A percentile compares a stretch with the other conserved stretches of the same genome.
phyloP scores from a whole-genome alignment of 805 yeast genomes.

The Wickerhamiella cacticola region DNA sequence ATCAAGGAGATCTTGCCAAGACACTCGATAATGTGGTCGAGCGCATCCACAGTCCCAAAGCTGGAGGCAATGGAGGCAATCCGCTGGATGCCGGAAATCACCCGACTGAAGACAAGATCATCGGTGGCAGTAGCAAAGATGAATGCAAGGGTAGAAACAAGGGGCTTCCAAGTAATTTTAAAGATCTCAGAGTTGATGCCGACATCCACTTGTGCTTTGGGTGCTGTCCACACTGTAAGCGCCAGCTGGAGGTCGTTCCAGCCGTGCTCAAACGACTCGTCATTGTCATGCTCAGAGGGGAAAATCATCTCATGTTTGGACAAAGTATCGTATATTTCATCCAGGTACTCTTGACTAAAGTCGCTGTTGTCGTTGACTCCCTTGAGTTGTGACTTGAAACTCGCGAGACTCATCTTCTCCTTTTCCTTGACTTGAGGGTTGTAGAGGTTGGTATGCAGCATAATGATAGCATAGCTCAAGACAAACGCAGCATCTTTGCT shows the following conservation, averaged over 20 bases:
- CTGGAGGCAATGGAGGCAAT: conserved; percentile 63
- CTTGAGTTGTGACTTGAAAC: conserved; percentile 65
- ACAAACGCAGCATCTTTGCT: conserved; percentile 87
- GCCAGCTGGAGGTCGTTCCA: conserved; percentile 30
- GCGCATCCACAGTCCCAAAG: conserved; percentile 43
- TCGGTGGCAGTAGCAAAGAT: conserved; percentile 84
- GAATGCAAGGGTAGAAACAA: conserved; percentile 60
- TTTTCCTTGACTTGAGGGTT: conserved; percentile 75
- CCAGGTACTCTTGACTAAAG: conserved; percentile 76
- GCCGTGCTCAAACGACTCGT: conserved; percentile 80
- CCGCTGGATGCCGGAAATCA: conserved; percentile 80
- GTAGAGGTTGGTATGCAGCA: conserved; percentile 89
- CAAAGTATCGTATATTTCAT: conserved; percentile 68
- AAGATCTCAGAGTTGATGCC: conserved; percentile 67
- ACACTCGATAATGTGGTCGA: conserved; percentile 55
- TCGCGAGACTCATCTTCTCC: conserved; percentile 70
- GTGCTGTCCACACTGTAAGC: conserved; percentile 19
- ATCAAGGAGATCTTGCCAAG: conserved; percentile 62
- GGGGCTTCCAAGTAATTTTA: conserved; percentile 45
- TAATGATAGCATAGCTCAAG: conserved; percentile 78
- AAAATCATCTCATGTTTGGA: conserved; percentile 80
- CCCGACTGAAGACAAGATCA: conserved; percentile 75
- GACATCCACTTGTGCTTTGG: conserved; percentile 13
- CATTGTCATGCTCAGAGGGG: conserved; percentile 95
- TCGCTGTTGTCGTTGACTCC: conserved; percentile 65